Base-by-base conservation (phyloP, 73 alveolate genomes). In the Paramecium sexaurelia region DNA sequence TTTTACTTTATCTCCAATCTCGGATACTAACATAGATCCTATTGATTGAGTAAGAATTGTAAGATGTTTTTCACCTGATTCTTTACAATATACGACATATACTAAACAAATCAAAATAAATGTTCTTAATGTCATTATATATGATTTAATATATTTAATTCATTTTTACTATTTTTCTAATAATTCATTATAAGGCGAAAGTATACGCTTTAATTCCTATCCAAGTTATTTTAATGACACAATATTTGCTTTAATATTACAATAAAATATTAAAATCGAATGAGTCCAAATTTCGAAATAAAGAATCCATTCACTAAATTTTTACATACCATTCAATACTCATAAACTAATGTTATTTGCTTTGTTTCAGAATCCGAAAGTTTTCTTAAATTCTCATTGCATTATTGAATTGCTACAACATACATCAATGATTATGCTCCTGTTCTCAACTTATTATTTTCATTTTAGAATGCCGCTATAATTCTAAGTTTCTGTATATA, bases 231-330 rank as follows among this genome's bases (percentile, higher is more conserved):
- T 78, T 45, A 78, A 78, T 41, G 90, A 32, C 68, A 10, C 55
- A 1, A 78, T 33, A 24, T 78, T 78, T 26, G 75, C 90, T 24
- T 43, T 22, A 3, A 29, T 19, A 78, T 39, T 43, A 29, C 90
- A 78, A 78, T 78, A 78, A 78, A 78, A 22, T 17, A 40, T 78
- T 27, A 78, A 78, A 13, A 78, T 78, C 13, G 35, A 3, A 20
- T 78, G 68, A 7, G 41, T 15, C 90, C 90, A 78, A 78, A 22
- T 78, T 45, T 78, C 90, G 26, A 78, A 39, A 78, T 78, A 45
- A 2, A 78, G 37, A 19, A 78, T 41, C 45, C 40, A 40, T 43
- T 39, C 43, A 78, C 90, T 78, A 78, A 41, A 7, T 41, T 41
- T 9, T 41, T 9, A 37, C 19, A 51, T 17, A 51, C 20, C 17